Evolutionary conservation across 129 eudicot species (phyloP).

Genomic region (Apium graveolens): DNA sequence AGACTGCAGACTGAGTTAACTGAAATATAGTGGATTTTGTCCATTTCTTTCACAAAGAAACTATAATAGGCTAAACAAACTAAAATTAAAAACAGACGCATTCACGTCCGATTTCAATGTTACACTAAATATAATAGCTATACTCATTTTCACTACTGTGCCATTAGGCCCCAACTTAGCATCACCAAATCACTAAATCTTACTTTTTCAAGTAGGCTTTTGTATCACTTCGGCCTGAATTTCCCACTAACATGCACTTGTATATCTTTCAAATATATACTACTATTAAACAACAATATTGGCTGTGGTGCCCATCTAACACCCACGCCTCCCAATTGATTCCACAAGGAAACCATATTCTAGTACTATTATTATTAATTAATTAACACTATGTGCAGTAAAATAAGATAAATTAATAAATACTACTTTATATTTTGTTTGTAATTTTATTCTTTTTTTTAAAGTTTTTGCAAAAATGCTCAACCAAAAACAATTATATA

Average conservation of each 20-base stretch:
- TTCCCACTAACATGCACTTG: neutral
- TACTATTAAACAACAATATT: neutral
- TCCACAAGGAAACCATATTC: constrained; percentile 36
- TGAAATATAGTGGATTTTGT: no score
- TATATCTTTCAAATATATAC: neutral
- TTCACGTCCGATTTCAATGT: no score
- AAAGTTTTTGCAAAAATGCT: no score
- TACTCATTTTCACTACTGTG: neutral
- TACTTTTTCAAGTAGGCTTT: neutral
- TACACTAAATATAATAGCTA: neutral
- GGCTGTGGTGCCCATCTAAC: constrained; percentile 8
- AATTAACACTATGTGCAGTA: neutral
- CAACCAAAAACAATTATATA: no score
- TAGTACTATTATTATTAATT: neutral
- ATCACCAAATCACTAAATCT: neutral
- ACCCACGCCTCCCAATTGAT: constrained; percentile 24
- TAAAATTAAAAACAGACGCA: no score
- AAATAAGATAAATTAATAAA: no score
- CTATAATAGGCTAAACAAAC: no score
- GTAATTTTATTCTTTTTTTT: no score
- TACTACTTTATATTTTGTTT: no score
- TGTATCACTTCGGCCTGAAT: neutral
- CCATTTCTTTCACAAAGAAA: no score
- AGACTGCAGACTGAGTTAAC: no score
- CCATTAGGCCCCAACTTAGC: neutral